Evolutionary conservation across 805 yeast species (phyloP), one percentile per base, ranked within the genome.

Genomic region (Suhomyces pyralidae): DNA sequence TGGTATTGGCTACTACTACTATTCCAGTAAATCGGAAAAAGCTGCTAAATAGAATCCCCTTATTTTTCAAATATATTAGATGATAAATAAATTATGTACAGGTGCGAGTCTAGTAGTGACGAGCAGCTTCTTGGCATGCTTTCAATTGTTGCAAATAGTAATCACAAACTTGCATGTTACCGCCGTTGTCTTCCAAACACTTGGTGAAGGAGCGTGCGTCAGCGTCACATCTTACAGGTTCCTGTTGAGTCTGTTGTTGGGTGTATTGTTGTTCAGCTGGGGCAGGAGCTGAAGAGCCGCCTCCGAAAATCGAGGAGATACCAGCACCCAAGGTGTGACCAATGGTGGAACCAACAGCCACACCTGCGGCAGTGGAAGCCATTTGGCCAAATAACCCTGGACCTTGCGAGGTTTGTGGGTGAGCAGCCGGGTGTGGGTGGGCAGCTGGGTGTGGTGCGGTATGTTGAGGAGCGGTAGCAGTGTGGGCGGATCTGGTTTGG

Each of bases 331-430:
- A 61, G 40, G 97, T 90, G 80, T 94, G 99, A 57, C 99, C 99
- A 51, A 93, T 85, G 56, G 98, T 86, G 49, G 97, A 90, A 64
- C 99, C 99, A 52, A 94, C 97, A 51, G 98, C 99, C 45, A 94
- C 99, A 85, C 99, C 99, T 48, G 98, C 99, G 51, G 99, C 99
- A 47, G 99, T 94, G 46, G 96, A 80, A 40, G 98, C 98, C 99
- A 94, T 94, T 76, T 94, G 96, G 55, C 93, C 88, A 65, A 93
- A 92, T 68, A 93, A 64, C 64, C 98, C 97, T 46, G 97, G 97
- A 22, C 78, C 74, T 57, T 77, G 81, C 55, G 78, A 79, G 46
- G 77, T 74, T 24, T 46, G 62, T 24, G 55, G 51, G 20, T 22
- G 55, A 36, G 66, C 53, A 7, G 65, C 62, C 12, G 65, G 55